These are phyloP conservation scores for Vachellia collinsii DNA, from an alignment of 306 rosid genomes.

Conservation along the genomic window DNA sequence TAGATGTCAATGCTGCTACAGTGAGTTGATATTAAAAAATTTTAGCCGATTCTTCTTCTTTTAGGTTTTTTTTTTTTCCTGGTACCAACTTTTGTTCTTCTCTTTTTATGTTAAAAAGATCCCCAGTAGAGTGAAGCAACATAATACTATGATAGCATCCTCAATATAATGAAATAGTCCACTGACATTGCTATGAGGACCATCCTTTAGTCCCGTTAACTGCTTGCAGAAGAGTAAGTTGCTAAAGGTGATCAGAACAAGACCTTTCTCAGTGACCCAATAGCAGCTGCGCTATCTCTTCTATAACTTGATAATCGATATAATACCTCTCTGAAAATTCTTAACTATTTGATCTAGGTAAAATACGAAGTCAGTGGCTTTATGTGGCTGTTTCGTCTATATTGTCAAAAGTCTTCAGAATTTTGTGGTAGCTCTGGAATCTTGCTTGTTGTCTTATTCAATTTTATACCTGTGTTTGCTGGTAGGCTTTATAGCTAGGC, in stretches of 20 bases:
- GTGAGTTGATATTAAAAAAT: slow-evolving; percentile 41
- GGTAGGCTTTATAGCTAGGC: not conserved
- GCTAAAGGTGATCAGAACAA: not conserved
- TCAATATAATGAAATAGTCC: not conserved
- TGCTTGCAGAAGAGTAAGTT: not conserved
- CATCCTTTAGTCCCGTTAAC: not conserved
- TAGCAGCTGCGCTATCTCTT: not conserved
- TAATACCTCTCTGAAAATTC: not conserved
- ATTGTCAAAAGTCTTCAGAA: not conserved
- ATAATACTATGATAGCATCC: not conserved
- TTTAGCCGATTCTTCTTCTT: slow-evolving; percentile 12
- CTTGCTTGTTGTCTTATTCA: not conserved
- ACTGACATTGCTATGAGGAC: not conserved
- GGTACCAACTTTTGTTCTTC: not conserved
- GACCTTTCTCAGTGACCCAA: not conserved
- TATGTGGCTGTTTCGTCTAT: not conserved
- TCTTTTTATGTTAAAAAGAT: not conserved
- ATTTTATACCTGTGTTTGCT: not conserved
- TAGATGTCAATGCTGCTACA: slow-evolving; percentile 68
- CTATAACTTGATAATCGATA: not conserved
- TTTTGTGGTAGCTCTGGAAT: not conserved
- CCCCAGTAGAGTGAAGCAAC: not conserved
- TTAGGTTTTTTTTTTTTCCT: not conserved
- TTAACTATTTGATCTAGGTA: not conserved
- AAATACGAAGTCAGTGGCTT: not conserved